A percentile compares a stretch with the other conserved stretches of the same genome.
phyloP scores from a whole-genome alignment of 306 rosid genomes.

The Clitoria ternatea region DNA sequence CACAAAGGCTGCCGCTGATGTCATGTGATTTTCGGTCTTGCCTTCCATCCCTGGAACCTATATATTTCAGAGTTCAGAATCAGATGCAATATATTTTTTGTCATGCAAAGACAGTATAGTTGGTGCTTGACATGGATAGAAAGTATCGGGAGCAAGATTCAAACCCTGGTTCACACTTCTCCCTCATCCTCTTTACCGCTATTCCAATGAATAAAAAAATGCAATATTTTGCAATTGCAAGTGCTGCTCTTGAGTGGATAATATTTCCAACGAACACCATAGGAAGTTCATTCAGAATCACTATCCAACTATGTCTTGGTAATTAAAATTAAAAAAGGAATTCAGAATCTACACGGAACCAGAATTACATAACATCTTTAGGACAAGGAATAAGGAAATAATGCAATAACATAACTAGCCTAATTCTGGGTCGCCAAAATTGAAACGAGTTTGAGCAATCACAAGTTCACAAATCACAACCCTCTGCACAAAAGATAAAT shows the following conservation, averaged over 20 bases:
- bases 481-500: not conserved
- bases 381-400: not conserved
- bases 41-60: conserved; percentile 52
- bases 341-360: conserved; percentile 2
- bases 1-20: conserved; percentile 81
- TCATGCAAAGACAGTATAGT: too few relatives aligned
- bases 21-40: conserved; percentile 49
- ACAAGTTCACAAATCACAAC: not conserved
- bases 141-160: too few relatives aligned
- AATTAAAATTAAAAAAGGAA: not conserved
- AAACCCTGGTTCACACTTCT: too few relatives aligned
- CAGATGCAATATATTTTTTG: not conserved
- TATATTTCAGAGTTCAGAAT: conserved; percentile 12
- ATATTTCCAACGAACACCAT: not conserved
- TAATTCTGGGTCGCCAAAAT: not conserved
- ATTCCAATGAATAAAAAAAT: too few relatives aligned
- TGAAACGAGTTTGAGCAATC: not conserved
- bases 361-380: too few relatives aligned
- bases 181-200: too few relatives aligned
- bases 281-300: not conserved
- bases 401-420: not conserved
- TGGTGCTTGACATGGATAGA: too few relatives aligned
- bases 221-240: too few relatives aligned
- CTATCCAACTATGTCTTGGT: not conserved
- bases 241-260: not conserved